These are phyloP conservation scores for Penicillium macrosclerotiorum DNA, from an alignment of 495 filamentous ascomycete species.

Conservation along the genomic window DNA sequence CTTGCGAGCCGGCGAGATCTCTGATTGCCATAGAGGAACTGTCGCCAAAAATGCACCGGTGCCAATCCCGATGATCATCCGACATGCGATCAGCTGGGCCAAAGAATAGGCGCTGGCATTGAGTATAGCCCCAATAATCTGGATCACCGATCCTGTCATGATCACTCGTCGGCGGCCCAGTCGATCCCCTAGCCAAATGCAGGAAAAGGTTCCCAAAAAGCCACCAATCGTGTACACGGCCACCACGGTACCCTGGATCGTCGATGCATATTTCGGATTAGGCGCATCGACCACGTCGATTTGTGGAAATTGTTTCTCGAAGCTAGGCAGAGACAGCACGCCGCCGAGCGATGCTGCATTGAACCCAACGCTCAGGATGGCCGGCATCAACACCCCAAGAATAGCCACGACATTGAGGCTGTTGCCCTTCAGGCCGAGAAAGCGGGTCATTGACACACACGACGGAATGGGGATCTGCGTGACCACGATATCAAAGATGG, in stretches of 20 bases:
- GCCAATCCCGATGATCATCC: conserved; percentile 53
- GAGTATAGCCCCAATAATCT: conserved; percentile 56
- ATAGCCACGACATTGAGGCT: conserved; percentile 24
- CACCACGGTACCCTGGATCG: conserved; percentile 41
- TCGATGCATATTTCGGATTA: conserved; percentile 12
- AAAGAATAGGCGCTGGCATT: conserved; percentile 51
- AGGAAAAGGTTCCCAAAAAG: conserved; percentile 53
- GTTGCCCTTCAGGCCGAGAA: conserved; percentile 27
- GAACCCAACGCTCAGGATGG: conserved; percentile 23
- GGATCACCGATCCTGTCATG: conserved; percentile 49
- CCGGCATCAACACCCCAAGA: conserved; percentile 27
- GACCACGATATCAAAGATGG: conserved; percentile 10
- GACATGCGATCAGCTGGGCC: conserved; percentile 55
- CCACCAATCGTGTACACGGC: conserved; percentile 60
- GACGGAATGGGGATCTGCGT: conserved; percentile 3
- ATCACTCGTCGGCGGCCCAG: conserved; percentile 57
- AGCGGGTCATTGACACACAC: conserved; percentile 14
- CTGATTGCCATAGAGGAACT: conserved; percentile 63
- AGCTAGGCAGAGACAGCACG: conserved; percentile 16
- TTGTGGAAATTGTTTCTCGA: conserved; percentile 20
- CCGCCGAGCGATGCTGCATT: conserved; percentile 24
- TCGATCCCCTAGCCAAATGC: conserved; percentile 53
- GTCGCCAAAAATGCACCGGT: conserved; percentile 60
- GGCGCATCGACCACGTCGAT: conserved; percentile 16
- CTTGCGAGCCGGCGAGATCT: conserved; percentile 55